Percentiles rank a stretch among this genome's conserved stretches.
These are phyloP conservation scores for Pichia manshurica DNA, from an alignment of 805 yeast species.

Conservation along the genomic window DNA sequence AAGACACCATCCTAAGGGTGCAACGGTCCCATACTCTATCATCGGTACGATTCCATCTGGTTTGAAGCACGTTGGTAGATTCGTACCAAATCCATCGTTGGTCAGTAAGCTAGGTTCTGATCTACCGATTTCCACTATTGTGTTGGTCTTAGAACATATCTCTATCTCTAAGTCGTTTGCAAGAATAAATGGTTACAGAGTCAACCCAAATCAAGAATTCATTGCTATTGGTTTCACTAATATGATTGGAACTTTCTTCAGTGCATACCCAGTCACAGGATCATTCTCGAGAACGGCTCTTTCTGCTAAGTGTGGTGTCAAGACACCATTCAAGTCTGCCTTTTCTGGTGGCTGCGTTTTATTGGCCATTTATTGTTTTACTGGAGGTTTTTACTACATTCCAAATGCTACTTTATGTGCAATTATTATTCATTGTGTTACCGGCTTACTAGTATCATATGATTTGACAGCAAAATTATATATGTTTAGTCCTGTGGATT, in stretches of 20 bases:
- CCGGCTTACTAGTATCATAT: slow-evolving; percentile 72
- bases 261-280: slow-evolving; percentile 94
- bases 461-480: slow-evolving; percentile 63
- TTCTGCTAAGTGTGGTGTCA: slow-evolving; percentile 91
- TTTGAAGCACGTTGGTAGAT: slow-evolving; percentile 67
- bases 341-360: slow-evolving; percentile 86
- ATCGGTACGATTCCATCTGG: slow-evolving; percentile 83
- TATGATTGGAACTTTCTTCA: slow-evolving; percentile 84
- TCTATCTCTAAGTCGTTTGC: slow-evolving; percentile 93
- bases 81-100: slow-evolving; percentile 50
- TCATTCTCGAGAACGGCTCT: slow-evolving; percentile 93
- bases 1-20: slow-evolving; percentile 33
- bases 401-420: slow-evolving; percentile 87
- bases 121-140: slow-evolving; percentile 79
- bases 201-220: slow-evolving; percentile 88
- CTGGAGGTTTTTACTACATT: slow-evolving; percentile 78
- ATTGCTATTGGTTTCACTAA: slow-evolving; percentile 91
- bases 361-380: slow-evolving; percentile 77
- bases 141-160: slow-evolving; percentile 83
- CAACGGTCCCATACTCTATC: slow-evolving; percentile 46
- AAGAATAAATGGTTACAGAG: slow-evolving; percentile 83
- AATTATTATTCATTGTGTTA: slow-evolving; percentile 87
- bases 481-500: slow-evolving; percentile 69
- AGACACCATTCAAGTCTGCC: slow-evolving; percentile 89
- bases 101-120: slow-evolving; percentile 61